Conservation (phyloP, 768 basidiomycete genomes). For the Suillus ampliporus region DNA sequence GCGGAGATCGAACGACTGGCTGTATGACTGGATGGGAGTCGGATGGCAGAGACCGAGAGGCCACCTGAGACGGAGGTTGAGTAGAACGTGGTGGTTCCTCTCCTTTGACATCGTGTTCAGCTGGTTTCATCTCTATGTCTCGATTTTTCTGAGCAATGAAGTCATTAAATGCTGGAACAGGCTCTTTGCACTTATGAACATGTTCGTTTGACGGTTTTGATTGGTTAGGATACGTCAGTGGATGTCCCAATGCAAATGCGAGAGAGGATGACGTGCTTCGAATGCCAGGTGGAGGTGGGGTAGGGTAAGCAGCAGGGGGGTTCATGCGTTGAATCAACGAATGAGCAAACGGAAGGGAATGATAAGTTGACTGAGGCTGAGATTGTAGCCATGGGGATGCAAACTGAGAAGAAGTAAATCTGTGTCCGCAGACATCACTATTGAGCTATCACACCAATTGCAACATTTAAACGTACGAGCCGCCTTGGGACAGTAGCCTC, state of each 20-base stretch:
- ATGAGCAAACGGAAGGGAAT: constrained; percentile 63
- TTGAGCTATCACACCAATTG: background rate
- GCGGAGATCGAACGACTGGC: background rate
- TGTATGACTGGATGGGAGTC: background rate
- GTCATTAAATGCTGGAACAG: constrained; percentile 65
- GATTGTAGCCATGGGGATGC: constrained; percentile 40
- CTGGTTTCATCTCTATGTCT: constrained; percentile 42
- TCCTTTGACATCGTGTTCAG: constrained; percentile 24
- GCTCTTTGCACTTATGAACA: constrained; percentile 60
- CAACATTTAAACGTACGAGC: constrained; percentile 47
- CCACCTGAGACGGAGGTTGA: constrained; percentile 14
- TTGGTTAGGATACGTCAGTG: constrained; percentile 32
- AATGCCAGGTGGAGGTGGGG: constrained; percentile 69
- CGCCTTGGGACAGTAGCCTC: constrained; percentile 59
- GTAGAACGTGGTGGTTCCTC: constrained; percentile 25
- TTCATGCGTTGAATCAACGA: constrained; percentile 67
- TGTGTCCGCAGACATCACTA: constrained; percentile 17
- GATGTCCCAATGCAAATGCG: constrained; percentile 70
- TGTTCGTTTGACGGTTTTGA: constrained; percentile 16
- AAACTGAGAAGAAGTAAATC: constrained; percentile 36
- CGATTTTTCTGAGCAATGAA: constrained; percentile 64
- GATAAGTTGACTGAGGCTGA: constrained; percentile 56
- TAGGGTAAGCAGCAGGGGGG: constrained; percentile 71
- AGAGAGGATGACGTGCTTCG: constrained; percentile 75
- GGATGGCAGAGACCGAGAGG: constrained; percentile 21